phyloP scores from a whole-genome alignment of 2,329 filamentous ascomycete genomes.

The Ilyonectria sp. region DNA sequence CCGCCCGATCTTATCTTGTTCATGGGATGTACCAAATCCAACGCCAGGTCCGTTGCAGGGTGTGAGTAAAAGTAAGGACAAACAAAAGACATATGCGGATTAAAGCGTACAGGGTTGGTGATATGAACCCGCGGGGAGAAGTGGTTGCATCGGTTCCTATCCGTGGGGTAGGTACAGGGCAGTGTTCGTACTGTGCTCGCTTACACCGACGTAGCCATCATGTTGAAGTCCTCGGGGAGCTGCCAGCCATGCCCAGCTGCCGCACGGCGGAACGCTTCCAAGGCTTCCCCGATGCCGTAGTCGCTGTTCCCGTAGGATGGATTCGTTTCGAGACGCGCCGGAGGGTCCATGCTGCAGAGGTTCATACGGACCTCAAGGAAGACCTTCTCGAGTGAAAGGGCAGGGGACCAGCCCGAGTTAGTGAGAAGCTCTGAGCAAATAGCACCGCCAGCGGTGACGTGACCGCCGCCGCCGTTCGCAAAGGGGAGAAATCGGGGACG shows the following conservation, averaged over 20 bases:
- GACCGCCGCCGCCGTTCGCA: constrained; percentile 81
- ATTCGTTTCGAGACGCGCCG: constrained; percentile 75
- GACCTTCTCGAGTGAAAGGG: constrained; percentile 82
- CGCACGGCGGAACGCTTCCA: constrained; percentile 79
- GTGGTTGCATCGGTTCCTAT: neutral
- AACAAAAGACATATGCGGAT: neutral
- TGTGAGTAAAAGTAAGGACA: neutral
- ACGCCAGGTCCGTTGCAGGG: neutral
- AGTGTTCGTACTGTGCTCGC: neutral
- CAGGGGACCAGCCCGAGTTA: constrained; percentile 84
- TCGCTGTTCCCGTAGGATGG: constrained; percentile 53
- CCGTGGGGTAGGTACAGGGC: neutral
- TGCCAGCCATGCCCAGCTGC: constrained; percentile 81
- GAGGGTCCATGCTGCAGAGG: constrained; percentile 78
- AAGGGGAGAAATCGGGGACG: constrained; percentile 85
- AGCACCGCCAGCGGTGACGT: constrained; percentile 87
- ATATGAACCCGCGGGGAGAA: neutral
- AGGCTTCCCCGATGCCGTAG: constrained; percentile 80
- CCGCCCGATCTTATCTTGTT: constrained; percentile 15
- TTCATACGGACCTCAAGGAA: constrained; percentile 86
- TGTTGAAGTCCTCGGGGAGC: constrained; percentile 74
- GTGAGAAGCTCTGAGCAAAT: constrained; percentile 90
- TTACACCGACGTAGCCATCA: constrained; percentile 53
- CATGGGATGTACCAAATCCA: constrained; percentile 4
- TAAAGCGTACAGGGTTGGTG: neutral